Evolutionary conservation across 1,284 basidiomycete genomes (phyloP).

Genomic region (Austroboletus rostrupii): DNA sequence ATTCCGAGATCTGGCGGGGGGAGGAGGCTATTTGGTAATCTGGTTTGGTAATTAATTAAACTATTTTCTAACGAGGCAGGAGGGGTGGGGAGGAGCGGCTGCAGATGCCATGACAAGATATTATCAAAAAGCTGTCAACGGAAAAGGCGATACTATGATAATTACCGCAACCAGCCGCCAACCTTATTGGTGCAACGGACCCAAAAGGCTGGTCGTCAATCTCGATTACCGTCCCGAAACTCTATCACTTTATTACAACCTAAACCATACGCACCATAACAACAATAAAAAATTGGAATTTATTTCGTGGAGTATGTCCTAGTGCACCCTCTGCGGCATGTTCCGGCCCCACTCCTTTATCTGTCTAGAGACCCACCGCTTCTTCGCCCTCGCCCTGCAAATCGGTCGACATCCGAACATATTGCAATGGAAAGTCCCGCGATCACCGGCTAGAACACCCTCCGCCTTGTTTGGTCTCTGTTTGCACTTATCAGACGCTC

Average conservation of each 20-base stretch:
- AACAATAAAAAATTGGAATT: background rate
- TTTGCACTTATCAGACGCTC: conserved; percentile 15
- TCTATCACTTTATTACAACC: conserved; percentile 40
- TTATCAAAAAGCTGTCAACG: conserved; percentile 23
- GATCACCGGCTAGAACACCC: conserved; percentile 16
- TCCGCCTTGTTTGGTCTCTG: background rate
- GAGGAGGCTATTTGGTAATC: conserved; percentile 28
- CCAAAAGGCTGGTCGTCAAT: conserved; percentile 39
- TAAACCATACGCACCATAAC: conserved; percentile 19
- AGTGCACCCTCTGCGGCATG: conserved; percentile 14
- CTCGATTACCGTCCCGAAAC: conserved; percentile 33
- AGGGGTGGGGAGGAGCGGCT: conserved; percentile 7
- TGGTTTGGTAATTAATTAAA: conserved; percentile 39
- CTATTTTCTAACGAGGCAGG: conserved; percentile 28
- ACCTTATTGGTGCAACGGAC: conserved; percentile 36
- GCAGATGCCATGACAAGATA: conserved; percentile 16
- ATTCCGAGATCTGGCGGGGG: conserved; percentile 32
- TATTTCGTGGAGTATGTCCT: background rate
- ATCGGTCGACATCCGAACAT: conserved; percentile 18
- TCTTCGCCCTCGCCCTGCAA: conserved; percentile 15
- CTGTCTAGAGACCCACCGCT: conserved; percentile 10
- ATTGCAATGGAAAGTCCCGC: conserved; percentile 26
- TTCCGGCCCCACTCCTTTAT: conserved; percentile 13
- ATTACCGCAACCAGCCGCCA: conserved; percentile 28
- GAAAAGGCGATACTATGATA: conserved; percentile 24